Percentiles rank a stretch among this genome's conserved stretches.
Conservation (phyloP, 2,329 filamentous ascomycete species). For the Xylariales sp. region DNA sequence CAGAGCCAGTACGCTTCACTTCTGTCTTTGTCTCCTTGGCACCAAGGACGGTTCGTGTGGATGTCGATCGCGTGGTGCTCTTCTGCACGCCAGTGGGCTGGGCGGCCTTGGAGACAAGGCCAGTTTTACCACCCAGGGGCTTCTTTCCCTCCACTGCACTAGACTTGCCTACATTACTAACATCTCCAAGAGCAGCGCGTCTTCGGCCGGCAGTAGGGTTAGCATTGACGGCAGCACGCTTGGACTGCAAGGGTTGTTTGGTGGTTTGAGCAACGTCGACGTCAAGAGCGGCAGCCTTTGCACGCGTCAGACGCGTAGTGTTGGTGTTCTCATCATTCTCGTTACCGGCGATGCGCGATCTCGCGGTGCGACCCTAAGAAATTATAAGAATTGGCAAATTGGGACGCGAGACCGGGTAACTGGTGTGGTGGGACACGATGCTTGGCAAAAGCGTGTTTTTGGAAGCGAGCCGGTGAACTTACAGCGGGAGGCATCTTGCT, state of each 20-base stretch:
- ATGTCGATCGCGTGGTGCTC: constrained; percentile 63
- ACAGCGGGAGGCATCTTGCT: constrained; percentile 53
- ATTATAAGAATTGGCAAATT: constrained; percentile 27
- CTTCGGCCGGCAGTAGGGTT: constrained; percentile 69
- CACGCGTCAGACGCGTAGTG: constrained; percentile 88
- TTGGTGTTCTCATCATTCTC: constrained; percentile 93
- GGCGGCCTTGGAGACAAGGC: constrained; percentile 81
- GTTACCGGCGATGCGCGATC: constrained; percentile 82
- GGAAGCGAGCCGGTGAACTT: constrained; percentile 43
- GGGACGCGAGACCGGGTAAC: not conserved
- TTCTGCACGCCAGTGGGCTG: constrained; percentile 88
- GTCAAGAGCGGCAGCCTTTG: constrained; percentile 82
- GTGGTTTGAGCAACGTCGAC: constrained; percentile 70
- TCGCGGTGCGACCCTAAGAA: constrained; percentile 72
- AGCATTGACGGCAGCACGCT: constrained; percentile 69
- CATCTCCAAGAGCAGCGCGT: constrained; percentile 88
- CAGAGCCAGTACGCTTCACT: constrained; percentile 77
- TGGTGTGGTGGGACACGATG: constrained; percentile 11
- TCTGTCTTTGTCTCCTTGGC: constrained; percentile 76
- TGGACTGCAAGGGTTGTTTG: constrained; percentile 75
- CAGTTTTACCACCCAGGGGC: constrained; percentile 67
- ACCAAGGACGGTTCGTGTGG: constrained; percentile 71
- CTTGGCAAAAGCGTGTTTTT: constrained; percentile 13
- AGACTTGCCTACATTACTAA: constrained; percentile 92
- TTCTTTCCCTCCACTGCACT: constrained; percentile 82